Evolutionary conservation across 441 rosid genomes (phyloP), one percentile per base, ranked within the genome.

Genomic region (Melastoma candidum): DNA sequence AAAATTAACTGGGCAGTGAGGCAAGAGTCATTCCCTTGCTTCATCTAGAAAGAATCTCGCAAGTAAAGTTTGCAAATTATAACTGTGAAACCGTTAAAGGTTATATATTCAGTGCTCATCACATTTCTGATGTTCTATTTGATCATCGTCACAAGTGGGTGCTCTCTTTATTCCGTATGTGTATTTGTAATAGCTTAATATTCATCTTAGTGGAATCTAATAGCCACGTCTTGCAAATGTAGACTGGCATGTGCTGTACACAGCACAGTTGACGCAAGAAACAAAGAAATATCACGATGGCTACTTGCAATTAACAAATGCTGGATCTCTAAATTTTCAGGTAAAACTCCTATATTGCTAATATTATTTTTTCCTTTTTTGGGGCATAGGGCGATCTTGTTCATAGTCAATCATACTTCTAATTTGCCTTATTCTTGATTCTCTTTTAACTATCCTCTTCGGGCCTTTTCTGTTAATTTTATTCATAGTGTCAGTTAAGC

Each of bases 211-310:
- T 8, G 25, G 39, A 32, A 3, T 27, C 39, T 29, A 6, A 51
- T 44, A 32, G 36, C 5, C 36, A 2, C 17, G 11, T 9, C 44
- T 24, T 29, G 25, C 0, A 0, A 17, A 47, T 52, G 64, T 44
- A 43, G 60, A 11, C 13, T 12, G 50, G 82, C 77, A 67, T 71
- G 85, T 73, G 44, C 25, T 73, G 56, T 81, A 75, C 67, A 75
- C 87, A 4, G 45, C 74, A 12, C 85, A 78, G 47, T 12, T 78
- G 59, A 78, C 75, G 61, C 75, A 77, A 54, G 77, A 77, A 59
- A 74, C 76, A 46, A 83, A 80, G 68, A 81, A 70, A 61, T 78
- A 70, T 66, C 83, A 77, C 49, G 87, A 83, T 65, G 90, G 82
- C 25, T 75, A 66, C 59, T 57, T 78, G 56, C 71, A 59, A 27